Percentiles rank a stretch among this genome's conserved stretches.
Evolutionary conservation across 2,329 filamentous ascomycete species (phyloP).

Genomic region (Huntiella abstrusa): DNA sequence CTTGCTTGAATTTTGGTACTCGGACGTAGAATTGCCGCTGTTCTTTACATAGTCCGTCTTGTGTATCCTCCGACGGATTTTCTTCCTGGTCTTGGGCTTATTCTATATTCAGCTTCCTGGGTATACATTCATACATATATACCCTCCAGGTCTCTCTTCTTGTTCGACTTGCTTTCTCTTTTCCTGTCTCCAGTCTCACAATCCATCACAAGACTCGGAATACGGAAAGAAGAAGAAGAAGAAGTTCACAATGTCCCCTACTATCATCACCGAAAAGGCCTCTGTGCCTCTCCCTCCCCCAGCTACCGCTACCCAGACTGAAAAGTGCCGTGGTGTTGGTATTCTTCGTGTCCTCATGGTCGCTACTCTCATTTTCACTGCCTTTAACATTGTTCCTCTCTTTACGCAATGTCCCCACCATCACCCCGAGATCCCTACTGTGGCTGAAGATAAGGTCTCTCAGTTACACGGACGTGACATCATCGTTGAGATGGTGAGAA

Average conservation of each 20-base stretch:
- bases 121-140: constrained; percentile 2
- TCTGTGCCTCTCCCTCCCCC: constrained; percentile 4
- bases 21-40: background rate
- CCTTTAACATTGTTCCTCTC: background rate
- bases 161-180: background rate
- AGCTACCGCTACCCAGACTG: constrained; percentile 1
- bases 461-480: no score
- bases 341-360: no score
- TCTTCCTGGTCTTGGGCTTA: background rate
- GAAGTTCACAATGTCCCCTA: no score
- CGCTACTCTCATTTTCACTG: background rate
- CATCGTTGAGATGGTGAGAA: no score
- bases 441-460: no score
- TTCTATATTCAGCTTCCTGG: background rate
- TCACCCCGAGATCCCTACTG: background rate
- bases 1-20: background rate
- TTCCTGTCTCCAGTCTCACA: background rate
- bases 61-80: background rate
- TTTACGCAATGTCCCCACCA: constrained; percentile 1
- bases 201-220: background rate
- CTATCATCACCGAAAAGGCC: constrained; percentile 6
- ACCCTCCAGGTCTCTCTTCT: background rate
- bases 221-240: no score
- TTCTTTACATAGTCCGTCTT: background rate
- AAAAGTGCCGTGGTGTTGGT: no score